Conservation (phyloP, 768 basidiomycete genomes). For the Tremella mesenterica region DNA sequence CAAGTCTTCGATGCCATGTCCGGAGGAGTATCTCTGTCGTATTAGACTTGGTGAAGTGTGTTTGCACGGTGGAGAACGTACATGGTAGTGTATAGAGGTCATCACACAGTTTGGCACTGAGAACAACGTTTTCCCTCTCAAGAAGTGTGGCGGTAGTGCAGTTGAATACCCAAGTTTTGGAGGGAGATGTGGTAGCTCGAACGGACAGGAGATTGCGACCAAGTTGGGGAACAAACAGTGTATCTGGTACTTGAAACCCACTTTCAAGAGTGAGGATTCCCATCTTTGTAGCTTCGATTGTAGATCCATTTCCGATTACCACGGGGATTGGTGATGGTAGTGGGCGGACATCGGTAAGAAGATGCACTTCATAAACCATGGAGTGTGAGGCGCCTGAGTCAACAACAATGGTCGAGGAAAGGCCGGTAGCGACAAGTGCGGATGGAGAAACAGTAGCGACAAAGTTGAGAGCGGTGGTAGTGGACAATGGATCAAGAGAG, state of each 20-base stretch:
- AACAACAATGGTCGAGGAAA: background rate
- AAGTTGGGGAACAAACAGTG: background rate
- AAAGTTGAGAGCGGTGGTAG: background rate
- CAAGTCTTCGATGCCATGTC: background rate
- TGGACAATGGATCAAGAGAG: background rate
- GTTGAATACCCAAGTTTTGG: background rate
- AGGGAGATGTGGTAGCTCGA: background rate
- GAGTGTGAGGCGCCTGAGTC: background rate
- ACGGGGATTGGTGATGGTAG: background rate
- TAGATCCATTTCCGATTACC: background rate
- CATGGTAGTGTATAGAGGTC: background rate
- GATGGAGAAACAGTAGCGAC: background rate
- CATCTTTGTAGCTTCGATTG: background rate
- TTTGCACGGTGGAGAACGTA: background rate
- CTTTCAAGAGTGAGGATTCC: background rate
- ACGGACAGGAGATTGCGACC: too few relatives aligned
- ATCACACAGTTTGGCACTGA: background rate
- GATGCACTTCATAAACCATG: background rate
- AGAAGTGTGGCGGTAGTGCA: background rate
- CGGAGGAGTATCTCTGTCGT: background rate
- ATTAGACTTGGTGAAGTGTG: background rate
- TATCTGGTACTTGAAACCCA: background rate
- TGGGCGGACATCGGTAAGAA: background rate
- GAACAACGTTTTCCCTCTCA: background rate
- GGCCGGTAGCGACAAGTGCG: background rate